Conservation (phyloP, 345 rosid species). For the Aethionema arabicum region DNA sequence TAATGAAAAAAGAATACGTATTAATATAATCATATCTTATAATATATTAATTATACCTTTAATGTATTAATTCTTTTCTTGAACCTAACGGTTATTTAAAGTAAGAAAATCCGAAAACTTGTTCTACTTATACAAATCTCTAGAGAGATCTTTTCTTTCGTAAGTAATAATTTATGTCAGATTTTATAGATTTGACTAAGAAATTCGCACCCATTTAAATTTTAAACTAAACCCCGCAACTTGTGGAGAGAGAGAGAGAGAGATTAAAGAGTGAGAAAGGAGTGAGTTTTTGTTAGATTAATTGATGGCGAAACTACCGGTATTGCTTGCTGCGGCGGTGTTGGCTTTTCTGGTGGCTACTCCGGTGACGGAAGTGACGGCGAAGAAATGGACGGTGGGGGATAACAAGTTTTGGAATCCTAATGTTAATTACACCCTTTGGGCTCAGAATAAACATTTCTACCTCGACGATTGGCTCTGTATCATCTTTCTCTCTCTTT, state of each 20-base stretch:
- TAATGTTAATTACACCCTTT: constrained; percentile 72
- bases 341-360: constrained; percentile 38
- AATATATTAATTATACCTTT: no score
- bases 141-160: constrained; percentile 19
- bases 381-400: constrained; percentile 68
- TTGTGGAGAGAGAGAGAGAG: constrained; percentile 23
- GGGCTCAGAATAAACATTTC: constrained; percentile 83
- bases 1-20: no score
- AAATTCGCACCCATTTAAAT: not conserved
- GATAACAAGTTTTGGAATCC: constrained; percentile 58
- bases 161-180: constrained; percentile 7
- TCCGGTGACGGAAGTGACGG: constrained; percentile 46
- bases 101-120: not conserved
- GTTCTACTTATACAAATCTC: constrained; percentile 29
- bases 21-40: no score
- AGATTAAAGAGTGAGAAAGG: constrained; percentile 23
- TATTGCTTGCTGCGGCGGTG: constrained; percentile 34
- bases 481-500: constrained; percentile 36
- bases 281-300: constrained; percentile 5
- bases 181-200: not conserved
- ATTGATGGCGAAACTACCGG: constrained; percentile 32
- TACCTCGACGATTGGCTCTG: constrained; percentile 97
- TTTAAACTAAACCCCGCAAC: constrained; percentile 2
- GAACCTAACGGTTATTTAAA: constrained; percentile 13
- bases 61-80: constrained; percentile 1